phyloP scores from a whole-genome alignment of 345 rosid genomes.

The Salix purpurea region DNA sequence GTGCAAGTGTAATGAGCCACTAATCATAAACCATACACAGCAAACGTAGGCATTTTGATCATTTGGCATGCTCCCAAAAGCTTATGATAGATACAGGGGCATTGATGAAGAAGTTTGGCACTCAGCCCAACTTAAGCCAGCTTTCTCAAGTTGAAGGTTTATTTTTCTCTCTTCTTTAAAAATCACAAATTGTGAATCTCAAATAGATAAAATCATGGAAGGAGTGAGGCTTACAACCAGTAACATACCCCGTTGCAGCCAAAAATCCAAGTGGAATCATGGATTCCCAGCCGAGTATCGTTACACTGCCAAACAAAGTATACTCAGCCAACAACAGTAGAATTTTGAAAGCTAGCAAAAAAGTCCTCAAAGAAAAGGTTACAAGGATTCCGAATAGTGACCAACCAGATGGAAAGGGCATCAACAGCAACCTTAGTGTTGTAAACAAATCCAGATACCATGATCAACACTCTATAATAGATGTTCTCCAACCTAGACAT shows the following conservation, averaged over 20 bases:
- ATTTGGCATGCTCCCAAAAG: no score
- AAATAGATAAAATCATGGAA: not conserved
- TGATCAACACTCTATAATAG: conserved; percentile 44
- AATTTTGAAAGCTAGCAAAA: not conserved
- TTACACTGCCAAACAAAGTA: conserved; percentile 29
- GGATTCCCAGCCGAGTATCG: conserved; percentile 50
- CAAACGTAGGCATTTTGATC: not conserved
- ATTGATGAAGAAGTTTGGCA: no score
- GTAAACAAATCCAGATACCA: conserved; percentile 42
- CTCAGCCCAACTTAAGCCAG: no score
- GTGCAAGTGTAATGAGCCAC: not conserved
- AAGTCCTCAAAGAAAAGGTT: not conserved
- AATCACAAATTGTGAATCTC: not conserved
- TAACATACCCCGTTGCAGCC: conserved; percentile 55
- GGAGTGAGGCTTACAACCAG: not conserved
- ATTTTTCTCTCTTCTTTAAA: not conserved
- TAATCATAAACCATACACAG: not conserved
- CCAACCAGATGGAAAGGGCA: conserved; percentile 55
- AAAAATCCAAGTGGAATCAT: conserved; percentile 61
- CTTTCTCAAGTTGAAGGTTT: not conserved
- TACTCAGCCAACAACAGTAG: not conserved
- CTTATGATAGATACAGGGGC: no score
- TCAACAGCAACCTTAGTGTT: conserved; percentile 43
- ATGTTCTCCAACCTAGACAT: conserved; percentile 50
- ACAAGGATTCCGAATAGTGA: not conserved